These are phyloP conservation scores for Astrephomene gubernaculifera DNA, from an alignment of 139 green algal genomes.

Conservation along the genomic window DNA sequence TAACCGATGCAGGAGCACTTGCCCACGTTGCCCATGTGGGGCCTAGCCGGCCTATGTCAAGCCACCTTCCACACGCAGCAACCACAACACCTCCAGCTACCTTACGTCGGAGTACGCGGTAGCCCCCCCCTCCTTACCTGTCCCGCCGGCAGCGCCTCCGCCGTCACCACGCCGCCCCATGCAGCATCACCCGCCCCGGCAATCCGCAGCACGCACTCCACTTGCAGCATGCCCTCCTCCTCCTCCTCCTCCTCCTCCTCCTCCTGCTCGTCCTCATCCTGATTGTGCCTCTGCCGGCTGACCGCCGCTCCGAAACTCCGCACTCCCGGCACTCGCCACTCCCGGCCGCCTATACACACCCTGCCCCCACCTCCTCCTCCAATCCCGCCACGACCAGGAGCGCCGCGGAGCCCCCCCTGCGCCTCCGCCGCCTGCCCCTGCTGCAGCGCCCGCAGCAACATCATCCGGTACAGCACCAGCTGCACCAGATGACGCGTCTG, in stretches of 20 bases:
- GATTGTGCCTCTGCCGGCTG: too few species aligned
- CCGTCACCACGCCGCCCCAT: background rate
- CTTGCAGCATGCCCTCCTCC: background rate
- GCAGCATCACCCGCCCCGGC: background rate
- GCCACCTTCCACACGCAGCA: background rate
- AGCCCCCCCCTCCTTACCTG: background rate
- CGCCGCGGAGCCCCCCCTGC: background rate
- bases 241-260: too few species aligned
- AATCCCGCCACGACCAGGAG: background rate
- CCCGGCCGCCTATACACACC: background rate
- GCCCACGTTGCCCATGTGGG: too few species aligned
- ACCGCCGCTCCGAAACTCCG: too few species aligned
- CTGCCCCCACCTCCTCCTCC: background rate
- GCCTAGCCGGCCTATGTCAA: background rate
- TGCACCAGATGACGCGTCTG: conserved; percentile 25
- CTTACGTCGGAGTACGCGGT: background rate
- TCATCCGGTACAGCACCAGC: conserved; percentile 19
- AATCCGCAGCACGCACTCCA: conserved; percentile 26
- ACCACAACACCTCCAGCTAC: background rate
- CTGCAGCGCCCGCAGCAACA: background rate
- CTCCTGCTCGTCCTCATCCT: too few species aligned
- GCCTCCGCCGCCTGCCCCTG: background rate
- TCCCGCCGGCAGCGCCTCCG: background rate
- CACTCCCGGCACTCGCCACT: background rate
- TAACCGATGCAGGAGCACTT: background rate